Evolutionary conservation across 23 red algal genomes (phyloP), one percentile per base, ranked within the genome.

Genomic region (Gracilaria vermiculophylla): DNA sequence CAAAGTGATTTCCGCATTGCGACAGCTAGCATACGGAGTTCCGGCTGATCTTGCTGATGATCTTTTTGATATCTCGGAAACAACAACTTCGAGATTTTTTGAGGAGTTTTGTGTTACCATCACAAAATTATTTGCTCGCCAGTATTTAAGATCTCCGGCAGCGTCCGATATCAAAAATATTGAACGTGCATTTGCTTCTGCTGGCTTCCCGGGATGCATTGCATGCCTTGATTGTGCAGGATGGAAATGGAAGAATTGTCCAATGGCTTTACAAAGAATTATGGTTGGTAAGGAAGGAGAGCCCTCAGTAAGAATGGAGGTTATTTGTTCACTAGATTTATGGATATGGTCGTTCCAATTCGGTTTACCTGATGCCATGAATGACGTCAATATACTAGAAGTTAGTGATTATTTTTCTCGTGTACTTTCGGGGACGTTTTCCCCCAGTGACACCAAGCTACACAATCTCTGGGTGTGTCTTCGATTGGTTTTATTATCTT

Each of bases 221-320:
- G 82, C 64, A 25, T 86, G 71, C 50, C 27, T 54, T 5, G 71
- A 12, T 33, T 76, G 71, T 76, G 37, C 9, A 5, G 71, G 12
- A n/a, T 81, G 51, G 47, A 41, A 9, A 40, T 81, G 51, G 52
- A 81, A 81, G 76, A 81, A 81, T 23, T 81, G 51, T 81, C 77
- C 77, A 4, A 81, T 62, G 10, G 49, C 55, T 12, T 34, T 81
- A 16, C 77, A 81, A 14, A 52, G 77, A 6, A 81, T 81, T 17
- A 62, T 81, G 77, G 23, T 62, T 34, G 77, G 77, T 32, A 81
- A 81, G 77, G 55, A 60, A 7, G 34, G 34, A 14, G 32, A 40
- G 77, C 77, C 77, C 4, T 11, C 17, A 24, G 53, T 81, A 7
- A 58, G 77, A 40, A 62, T 81, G 55, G 77, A 81, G 24, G 51